Conservation (phyloP, 2,329 filamentous ascomycete species). For the Claviceps sp. region DNA sequence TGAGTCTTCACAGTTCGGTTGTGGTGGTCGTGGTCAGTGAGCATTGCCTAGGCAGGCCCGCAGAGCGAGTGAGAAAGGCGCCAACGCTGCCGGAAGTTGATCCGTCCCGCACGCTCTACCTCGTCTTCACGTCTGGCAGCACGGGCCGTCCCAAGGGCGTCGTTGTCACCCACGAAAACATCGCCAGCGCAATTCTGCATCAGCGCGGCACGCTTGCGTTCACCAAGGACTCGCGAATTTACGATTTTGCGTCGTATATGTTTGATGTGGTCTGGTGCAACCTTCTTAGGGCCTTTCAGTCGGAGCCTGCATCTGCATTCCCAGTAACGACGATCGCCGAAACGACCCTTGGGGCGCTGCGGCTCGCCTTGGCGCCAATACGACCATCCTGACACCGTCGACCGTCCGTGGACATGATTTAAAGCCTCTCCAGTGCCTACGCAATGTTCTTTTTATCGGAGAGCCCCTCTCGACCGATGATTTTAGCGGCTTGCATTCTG, state of each 20-base stretch:
- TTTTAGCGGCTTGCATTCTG: not conserved
- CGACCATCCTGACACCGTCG: conserved; percentile 32
- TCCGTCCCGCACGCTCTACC: conserved; percentile 2
- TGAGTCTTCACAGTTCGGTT: conserved; percentile 5
- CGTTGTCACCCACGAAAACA: conserved; percentile 7
- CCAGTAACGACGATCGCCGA: conserved; percentile 34
- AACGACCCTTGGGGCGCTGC: conserved; percentile 30
- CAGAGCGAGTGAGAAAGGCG: conserved; percentile 21
- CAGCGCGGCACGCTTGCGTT: conserved; percentile 3
- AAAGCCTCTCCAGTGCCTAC: conserved; percentile 25
- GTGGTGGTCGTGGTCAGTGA: conserved; percentile 4
- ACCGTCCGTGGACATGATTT: conserved; percentile 28
- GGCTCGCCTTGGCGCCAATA: conserved; percentile 25
- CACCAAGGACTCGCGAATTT: conserved; percentile 2
- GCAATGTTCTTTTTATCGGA: conserved; percentile 27
- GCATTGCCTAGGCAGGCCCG: conserved; percentile 5
- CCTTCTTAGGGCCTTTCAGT: conserved; percentile 3
- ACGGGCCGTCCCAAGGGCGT: conserved; percentile 11
- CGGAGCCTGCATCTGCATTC: conserved; percentile 8
- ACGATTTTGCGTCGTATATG: conserved; percentile 7
- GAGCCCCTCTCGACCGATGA: conserved; percentile 21
- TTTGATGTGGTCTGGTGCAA: conserved; percentile 7
- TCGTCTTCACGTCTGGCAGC: conserved; percentile 11
- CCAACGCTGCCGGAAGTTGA: conserved; percentile 28
- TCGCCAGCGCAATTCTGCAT: conserved; percentile 4